Percentiles rank a stretch among this genome's conserved stretches.
phyloP scores from a whole-genome alignment of 1,284 basidiomycete genomes.

The Ganoderma resinaceum region DNA sequence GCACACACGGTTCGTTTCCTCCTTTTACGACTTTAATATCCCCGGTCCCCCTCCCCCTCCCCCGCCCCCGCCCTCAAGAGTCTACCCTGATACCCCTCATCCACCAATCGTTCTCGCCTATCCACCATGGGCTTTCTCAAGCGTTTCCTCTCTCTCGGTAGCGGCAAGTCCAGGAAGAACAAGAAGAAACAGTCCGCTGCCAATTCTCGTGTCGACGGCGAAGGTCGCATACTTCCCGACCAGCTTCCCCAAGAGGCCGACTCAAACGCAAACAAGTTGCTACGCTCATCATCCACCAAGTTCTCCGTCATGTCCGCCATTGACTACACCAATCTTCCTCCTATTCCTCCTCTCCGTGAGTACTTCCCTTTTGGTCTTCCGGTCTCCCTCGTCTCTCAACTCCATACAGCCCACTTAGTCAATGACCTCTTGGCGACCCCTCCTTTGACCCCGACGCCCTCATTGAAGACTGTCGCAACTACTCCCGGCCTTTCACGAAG shows the following conservation, averaged over 20 bases:
- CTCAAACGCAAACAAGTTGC: constrained; percentile 60
- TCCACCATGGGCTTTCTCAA: constrained; percentile 71
- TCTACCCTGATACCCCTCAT: constrained; percentile 5
- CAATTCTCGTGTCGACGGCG: constrained; percentile 32
- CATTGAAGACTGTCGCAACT: constrained; percentile 30
- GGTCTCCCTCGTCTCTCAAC: background rate
- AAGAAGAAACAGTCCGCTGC: constrained; percentile 35
- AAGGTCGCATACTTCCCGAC: constrained; percentile 34
- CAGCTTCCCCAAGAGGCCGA: constrained; percentile 57
- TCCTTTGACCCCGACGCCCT: constrained; percentile 47
- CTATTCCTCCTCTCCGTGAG: constrained; percentile 76
- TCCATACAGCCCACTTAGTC: constrained; percentile 65
- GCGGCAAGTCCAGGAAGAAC: constrained; percentile 64
- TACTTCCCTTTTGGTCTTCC: constrained; percentile 19
- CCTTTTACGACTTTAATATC: constrained; percentile 3
- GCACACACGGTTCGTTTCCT: constrained; percentile 7
- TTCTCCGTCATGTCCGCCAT: constrained; percentile 61
- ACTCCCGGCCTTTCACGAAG: constrained; percentile 55
- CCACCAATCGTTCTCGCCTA: background rate
- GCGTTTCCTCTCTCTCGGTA: constrained; percentile 72
- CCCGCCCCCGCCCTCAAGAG: constrained; percentile 4
- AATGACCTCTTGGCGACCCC: constrained; percentile 59
- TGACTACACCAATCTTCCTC: constrained; percentile 64
- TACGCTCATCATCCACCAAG: constrained; percentile 75
- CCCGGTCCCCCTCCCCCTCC: background rate